A percentile compares a stretch with the other conserved stretches of the same genome.
phyloP scores from a whole-genome alignment of 2,329 filamentous ascomycete species.

The Byssothecium circinans region DNA sequence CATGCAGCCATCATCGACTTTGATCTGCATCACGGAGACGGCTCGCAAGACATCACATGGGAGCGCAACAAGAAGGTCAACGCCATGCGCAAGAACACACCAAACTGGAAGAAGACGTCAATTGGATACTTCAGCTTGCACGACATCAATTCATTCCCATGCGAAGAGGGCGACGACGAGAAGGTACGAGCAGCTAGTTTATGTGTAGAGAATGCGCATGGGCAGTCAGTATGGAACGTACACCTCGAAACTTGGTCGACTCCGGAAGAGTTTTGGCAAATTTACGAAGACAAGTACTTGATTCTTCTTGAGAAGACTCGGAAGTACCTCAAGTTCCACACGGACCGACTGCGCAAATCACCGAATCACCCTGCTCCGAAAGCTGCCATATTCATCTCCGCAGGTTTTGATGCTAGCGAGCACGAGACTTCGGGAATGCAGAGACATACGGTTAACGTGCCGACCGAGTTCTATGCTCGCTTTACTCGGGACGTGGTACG shows the following conservation, averaged over 20 bases:
- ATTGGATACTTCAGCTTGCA: constrained; percentile 97
- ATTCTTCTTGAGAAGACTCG: constrained; percentile 80
- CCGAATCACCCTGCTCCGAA: constrained; percentile 66
- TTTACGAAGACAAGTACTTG: constrained; percentile 80
- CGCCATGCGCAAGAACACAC: constrained; percentile 67
- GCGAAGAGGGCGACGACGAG: constrained; percentile 87
- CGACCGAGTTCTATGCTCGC: constrained; percentile 92
- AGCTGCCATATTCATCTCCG: constrained; percentile 90
- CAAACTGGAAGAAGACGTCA: constrained; percentile 76
- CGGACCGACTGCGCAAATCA: constrained; percentile 62
- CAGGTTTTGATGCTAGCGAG: constrained; percentile 95
- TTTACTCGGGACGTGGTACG: constrained; percentile 84
- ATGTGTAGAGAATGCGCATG: constrained; percentile 91
- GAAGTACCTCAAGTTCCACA: constrained; percentile 72
- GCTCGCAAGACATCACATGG: constrained; percentile 95
- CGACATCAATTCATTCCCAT: constrained; percentile 98
- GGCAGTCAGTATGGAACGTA: constrained; percentile 94
- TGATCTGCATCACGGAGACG: constrained; percentile 52
- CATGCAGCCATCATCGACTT: constrained; percentile 73
- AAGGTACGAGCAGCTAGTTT: constrained; percentile 93
- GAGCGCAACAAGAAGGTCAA: constrained; percentile 75
- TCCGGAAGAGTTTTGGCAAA: constrained; percentile 80
- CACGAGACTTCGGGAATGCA: constrained; percentile 95
- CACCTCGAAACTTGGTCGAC: constrained; percentile 87
- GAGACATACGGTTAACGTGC: constrained; percentile 91